Base-by-base conservation (phyloP, 345 rosid species). In the Aethionema arabicum region DNA sequence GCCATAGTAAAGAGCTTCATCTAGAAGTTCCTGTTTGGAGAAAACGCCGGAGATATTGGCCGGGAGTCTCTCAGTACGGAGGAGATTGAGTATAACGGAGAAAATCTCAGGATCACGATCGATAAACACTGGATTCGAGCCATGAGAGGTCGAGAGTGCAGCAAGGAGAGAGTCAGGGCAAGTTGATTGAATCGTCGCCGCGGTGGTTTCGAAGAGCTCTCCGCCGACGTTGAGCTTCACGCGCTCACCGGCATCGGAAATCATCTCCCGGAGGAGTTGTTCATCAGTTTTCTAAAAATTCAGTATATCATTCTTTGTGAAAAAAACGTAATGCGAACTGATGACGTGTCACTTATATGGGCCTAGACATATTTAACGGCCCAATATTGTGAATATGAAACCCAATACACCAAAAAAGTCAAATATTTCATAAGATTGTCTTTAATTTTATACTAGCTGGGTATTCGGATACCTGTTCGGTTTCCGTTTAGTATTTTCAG, bases 41-140 rank as follows among this genome's bases (percentile, higher is more conserved):
- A 87, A 89, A 39, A 70, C 68, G 32, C 49, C 37, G 59, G 84
- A 78, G 38, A 16, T 58, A 32, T 81, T 69, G 51, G 98, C 80
- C 9, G 93, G 95, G 30, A 89, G 83, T 38, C 79, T 79, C 45
- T 74, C 72, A 15, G 95, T 77, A 8, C 98, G 93, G 69, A 92
- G 88, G 38, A 92, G 84, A 41, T 80, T 80, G 61, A 92, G 93
- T 43, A 92, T 78, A 44, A 78, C 85, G 32, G 98, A 78, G 85
- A 92, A 92, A 32, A 93, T 75, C 47, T 90, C 91, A 7, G 99
- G 96, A 63, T 93, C 99, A 3, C 99, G 97, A 73, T 93, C 99
- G 43, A 90, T 81, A 76, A 92, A 92, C 32, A 90, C 72, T 0
- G 96, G 86, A 10, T 12, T 32, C 8, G 74, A 71, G 13, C 74